Percentiles rank a stretch among this genome's conserved stretches.
These are phyloP conservation scores for Oldenlandia corymbosa DNA, from an alignment of 257 asterid species.

Conservation along the genomic window DNA sequence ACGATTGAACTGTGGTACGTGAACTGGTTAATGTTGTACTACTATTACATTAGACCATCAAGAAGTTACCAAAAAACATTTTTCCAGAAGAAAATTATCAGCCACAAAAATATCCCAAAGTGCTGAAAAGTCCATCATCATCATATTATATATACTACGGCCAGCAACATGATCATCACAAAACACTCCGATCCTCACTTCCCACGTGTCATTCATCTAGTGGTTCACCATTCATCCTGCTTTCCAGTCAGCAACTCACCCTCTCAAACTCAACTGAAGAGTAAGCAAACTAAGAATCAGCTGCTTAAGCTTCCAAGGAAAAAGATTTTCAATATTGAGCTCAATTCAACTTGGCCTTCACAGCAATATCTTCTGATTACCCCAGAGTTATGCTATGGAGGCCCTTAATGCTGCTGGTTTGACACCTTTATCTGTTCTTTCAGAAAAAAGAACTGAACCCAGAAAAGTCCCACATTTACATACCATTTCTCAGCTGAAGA, in stretches of 20 bases:
- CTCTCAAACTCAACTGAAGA: constrained; percentile 1
- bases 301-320: not conserved
- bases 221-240: constrained; percentile 31
- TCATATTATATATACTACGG: too few relatives aligned
- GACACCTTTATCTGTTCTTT: constrained; percentile 70
- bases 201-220: constrained; percentile 35
- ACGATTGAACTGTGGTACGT: constrained; percentile 15
- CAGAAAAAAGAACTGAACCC: constrained; percentile 53
- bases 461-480: constrained; percentile 32
- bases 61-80: constrained; percentile 7
- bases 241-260: constrained; percentile 25
- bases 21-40: not conserved
- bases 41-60: not conserved
- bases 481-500: constrained; percentile 35
- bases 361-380: not conserved
- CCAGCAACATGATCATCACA: constrained; percentile 23
- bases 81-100: constrained; percentile 20
- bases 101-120: constrained; percentile 47
- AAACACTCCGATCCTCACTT: constrained; percentile 14
- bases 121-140: constrained; percentile 16
- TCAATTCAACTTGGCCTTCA: constrained; percentile 18
- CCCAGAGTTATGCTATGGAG: constrained; percentile 51
- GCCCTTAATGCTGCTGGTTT: constrained; percentile 70
- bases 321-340: constrained; percentile 11
- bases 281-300: constrained; percentile 12